phyloP scores from a whole-genome alignment of 2,329 filamentous ascomycete genomes.

The Exophiala alcalophila region DNA sequence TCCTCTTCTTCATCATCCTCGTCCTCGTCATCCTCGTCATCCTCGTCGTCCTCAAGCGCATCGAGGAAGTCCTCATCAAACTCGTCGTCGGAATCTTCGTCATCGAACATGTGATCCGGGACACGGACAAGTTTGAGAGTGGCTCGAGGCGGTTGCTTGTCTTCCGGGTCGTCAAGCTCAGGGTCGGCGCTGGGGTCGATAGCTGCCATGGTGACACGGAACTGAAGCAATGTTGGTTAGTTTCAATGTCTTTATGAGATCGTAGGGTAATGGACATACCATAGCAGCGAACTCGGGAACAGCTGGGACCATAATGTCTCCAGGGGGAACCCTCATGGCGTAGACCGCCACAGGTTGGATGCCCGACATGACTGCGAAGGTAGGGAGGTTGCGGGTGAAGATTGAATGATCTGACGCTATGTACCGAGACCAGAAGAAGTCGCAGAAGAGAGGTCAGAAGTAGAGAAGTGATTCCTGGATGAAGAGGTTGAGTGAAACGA shows the following conservation, averaged over 20 bases:
- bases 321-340: slow-evolving; percentile 84
- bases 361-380: slow-evolving; percentile 40
- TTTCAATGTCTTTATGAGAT: not conserved
- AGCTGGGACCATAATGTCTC: slow-evolving; percentile 77
- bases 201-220: slow-evolving; percentile 97
- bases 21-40: slow-evolving; percentile 38
- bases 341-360: slow-evolving; percentile 73
- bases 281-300: slow-evolving; percentile 75
- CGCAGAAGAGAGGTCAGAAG: too few species aligned
- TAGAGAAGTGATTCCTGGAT: too few species aligned
- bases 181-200: slow-evolving; percentile 82
- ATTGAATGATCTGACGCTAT: not conserved
- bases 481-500: slow-evolving; percentile 2
- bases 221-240: slow-evolving; percentile 52
- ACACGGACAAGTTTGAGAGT: slow-evolving; percentile 89
- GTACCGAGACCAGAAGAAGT: too few species aligned
- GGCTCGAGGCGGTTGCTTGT: slow-evolving; percentile 56
- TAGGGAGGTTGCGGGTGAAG: not conserved
- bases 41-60: slow-evolving; percentile 37
- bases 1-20: slow-evolving; percentile 52
- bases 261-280: slow-evolving; percentile 56
- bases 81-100: slow-evolving; percentile 59
- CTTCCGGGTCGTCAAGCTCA: slow-evolving; percentile 62
- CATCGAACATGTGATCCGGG: slow-evolving; percentile 53
- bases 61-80: slow-evolving; percentile 45